These are phyloP conservation scores for Aegilops speltoides DNA, from an alignment of 176 grass and related monocot species.

Conservation along the genomic window DNA sequence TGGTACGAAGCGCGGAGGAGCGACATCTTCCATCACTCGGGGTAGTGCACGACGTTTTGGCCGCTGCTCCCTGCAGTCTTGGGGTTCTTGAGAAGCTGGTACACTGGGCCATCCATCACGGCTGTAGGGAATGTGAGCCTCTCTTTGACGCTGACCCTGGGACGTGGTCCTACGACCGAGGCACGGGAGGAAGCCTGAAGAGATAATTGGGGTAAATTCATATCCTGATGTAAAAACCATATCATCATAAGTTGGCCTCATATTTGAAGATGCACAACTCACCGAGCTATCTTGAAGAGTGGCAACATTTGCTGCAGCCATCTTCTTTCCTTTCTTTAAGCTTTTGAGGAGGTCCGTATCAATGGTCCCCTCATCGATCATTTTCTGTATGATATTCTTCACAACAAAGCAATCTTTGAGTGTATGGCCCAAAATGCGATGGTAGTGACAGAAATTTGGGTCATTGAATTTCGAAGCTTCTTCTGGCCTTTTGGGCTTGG, in stretches of 20 bases:
- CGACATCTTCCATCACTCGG: no score
- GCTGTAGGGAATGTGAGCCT: neutral
- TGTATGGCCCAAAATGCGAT: neutral
- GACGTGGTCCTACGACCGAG: no score
- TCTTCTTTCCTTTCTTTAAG: neutral
- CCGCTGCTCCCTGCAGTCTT: no score
- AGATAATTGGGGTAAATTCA: neutral
- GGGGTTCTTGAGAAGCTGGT: no score
- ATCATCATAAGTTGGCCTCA: neutral
- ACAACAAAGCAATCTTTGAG: neutral
- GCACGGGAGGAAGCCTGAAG: neutral
- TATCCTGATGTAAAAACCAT: neutral
- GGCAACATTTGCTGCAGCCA: neutral
- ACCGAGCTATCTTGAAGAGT: neutral
- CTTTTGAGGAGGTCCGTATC: neutral
- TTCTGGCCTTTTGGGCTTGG: neutral
- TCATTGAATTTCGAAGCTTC: neutral
- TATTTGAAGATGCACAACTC: neutral
- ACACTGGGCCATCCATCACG: no score
- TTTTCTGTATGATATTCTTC: neutral
- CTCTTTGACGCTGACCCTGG: neutral
- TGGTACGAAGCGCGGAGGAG: no score
- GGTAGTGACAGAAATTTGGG: neutral
- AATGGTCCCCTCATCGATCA: neutral
- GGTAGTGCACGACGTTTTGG: no score